Percentiles rank a stretch among this genome's conserved stretches.
Evolutionary conservation across 495 filamentous ascomycete species (phyloP).

Genomic region (Thermothielavioides terrestris): DNA sequence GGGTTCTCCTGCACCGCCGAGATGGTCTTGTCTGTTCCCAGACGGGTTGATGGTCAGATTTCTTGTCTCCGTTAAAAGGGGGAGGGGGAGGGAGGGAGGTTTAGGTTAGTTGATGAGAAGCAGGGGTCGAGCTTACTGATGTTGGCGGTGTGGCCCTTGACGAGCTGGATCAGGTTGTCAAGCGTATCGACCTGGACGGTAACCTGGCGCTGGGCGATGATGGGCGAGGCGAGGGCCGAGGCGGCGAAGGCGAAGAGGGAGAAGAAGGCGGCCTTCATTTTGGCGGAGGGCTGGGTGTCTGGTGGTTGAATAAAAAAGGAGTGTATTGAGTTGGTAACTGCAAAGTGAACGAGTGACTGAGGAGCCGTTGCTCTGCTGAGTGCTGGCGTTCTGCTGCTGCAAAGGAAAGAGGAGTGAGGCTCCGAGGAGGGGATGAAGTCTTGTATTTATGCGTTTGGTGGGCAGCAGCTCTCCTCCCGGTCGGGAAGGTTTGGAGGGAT

Average conservation of each 20-base stretch:
- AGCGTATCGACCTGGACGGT: constrained; percentile 28
- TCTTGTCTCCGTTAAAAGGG: no score
- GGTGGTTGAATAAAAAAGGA: not conserved
- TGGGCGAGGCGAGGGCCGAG: constrained; percentile 27
- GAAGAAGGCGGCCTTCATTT: constrained; percentile 33
- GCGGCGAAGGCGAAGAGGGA: constrained; percentile 29
- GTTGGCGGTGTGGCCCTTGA: constrained; percentile 28
- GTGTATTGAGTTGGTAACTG: not conserved
- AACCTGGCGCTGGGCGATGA: constrained; percentile 19
- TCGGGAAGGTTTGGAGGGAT: no score
- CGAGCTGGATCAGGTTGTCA: constrained; percentile 20
- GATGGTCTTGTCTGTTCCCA: constrained; percentile 21
- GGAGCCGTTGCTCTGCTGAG: not conserved
- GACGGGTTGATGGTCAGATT: no score
- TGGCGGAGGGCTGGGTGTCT: constrained; percentile 8
- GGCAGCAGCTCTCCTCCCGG: no score
- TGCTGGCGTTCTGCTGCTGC: constrained; percentile 1
- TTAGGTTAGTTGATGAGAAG: not conserved
- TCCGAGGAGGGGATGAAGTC: not conserved
- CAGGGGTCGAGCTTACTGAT: constrained; percentile 24
- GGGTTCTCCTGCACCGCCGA: constrained; percentile 22
- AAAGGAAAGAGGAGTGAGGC: not conserved
- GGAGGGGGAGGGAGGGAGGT: not conserved
- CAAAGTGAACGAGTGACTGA: not conserved
- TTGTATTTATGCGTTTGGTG: constrained; percentile 10